Base-by-base conservation (phyloP, 2,329 filamentous ascomycete genomes). In the Epichloe glyceriae region DNA sequence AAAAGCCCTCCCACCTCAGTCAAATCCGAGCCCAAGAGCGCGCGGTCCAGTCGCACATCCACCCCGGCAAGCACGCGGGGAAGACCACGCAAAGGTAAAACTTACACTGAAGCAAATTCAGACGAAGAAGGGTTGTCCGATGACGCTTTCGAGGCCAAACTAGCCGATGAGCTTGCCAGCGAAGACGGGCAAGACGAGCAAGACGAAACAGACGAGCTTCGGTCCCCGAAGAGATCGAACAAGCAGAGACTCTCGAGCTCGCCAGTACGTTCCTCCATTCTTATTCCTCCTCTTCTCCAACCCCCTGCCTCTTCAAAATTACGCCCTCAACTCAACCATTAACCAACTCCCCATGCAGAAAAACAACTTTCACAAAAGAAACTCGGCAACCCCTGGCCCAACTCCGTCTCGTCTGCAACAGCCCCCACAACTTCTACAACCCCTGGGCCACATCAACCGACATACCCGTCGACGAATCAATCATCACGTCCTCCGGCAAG, bases 401-500 rank as follows among this genome's bases (percentile, higher is more conserved):
- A 64, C 79, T 95, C 3, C 85, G 93, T 0, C 77, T 96, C 0
- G 88, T 88, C 11, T 97, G 93, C 67, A 95, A 98, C 65, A 88
- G 83, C 0, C 93, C 93, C 0, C 90, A 96, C 67, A 95, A 96
- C 62, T 97, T 98, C 65, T 97, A 95, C 68, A 94, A 89, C 63
- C 91, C 93, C 0, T 97, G 91, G 79, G 74, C 78, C 0, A 72
- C 73, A 5, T 74, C 79, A 15, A 73, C 76, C 1, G 75, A 77
- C 5, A 65, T 76, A 0, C 71, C 77, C 0, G 71, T 88, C 0
- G 89, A 97, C 60, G 86, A 94, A 61, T 84, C 78, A 1, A 78
- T 98, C 5, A 79, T 98, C 35, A 91, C 85, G 0, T 81, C 87
- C 0, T 95, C 89, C 0, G 93, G 93, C 14, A 98, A 98, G 65